These are phyloP conservation scores for Saccharomycopsis babjevae DNA, from an alignment of 805 yeast species.

Conservation along the genomic window DNA sequence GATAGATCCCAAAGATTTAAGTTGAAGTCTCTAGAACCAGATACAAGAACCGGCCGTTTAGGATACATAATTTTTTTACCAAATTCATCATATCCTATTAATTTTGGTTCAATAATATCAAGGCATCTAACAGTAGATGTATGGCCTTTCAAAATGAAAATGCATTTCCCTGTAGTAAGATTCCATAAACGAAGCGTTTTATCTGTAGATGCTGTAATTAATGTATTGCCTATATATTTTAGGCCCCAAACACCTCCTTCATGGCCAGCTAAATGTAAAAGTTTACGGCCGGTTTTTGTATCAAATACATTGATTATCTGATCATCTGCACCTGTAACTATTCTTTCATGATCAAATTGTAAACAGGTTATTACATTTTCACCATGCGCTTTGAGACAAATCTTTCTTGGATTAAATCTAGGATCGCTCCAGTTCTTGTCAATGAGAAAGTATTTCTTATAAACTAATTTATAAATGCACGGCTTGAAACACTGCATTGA, in stretches of 20 bases:
- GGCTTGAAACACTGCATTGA: constrained; percentile 21
- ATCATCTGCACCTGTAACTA: constrained; percentile 90
- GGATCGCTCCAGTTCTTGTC: constrained; percentile 76
- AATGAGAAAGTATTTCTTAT: constrained; percentile 48
- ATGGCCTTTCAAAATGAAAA: constrained; percentile 87
- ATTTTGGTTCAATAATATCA: constrained; percentile 64
- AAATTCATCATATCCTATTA: constrained; percentile 49
- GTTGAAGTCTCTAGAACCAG: constrained; percentile 83
- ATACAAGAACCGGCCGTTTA: constrained; percentile 58
- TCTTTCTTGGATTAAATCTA: constrained; percentile 52
- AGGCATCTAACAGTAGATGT: constrained; percentile 88
- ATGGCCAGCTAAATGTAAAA: constrained; percentile 67
- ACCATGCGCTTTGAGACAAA: constrained; percentile 61
- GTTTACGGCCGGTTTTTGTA: constrained; percentile 57
- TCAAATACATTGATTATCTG: constrained; percentile 71
- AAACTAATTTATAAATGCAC: constrained; percentile 42
- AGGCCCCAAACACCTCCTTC: constrained; percentile 99
- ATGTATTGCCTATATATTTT: constrained; percentile 70
- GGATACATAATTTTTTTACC: constrained; percentile 52
- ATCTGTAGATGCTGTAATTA: constrained; percentile 93
- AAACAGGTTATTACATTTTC: constrained; percentile 86
- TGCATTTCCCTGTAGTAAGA: constrained; percentile 70
- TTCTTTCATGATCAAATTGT: constrained; percentile 83
- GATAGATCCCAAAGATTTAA: constrained; percentile 82
- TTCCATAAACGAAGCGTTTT: constrained; percentile 93